These are phyloP conservation scores for Neofusicoccum cordaticola DNA, from an alignment of 2,329 filamentous ascomycete genomes.

Conservation along the genomic window DNA sequence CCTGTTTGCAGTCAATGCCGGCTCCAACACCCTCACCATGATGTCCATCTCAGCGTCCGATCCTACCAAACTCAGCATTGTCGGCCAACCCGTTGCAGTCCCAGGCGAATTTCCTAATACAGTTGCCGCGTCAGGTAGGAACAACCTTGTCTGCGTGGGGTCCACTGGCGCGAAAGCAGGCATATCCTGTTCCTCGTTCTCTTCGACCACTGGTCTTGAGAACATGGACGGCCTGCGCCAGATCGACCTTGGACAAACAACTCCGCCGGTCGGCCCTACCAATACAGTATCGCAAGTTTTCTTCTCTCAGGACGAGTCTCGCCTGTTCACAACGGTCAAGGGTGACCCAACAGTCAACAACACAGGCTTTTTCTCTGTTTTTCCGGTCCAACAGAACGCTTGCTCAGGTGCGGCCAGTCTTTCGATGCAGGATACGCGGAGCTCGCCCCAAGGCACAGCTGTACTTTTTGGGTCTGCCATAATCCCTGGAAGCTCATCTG, in stretches of 20 bases:
- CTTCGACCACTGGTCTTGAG: constrained; percentile 26
- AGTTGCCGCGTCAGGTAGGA: constrained; percentile 36
- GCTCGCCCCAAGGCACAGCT: constrained; percentile 54
- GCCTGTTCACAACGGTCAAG: constrained; percentile 59
- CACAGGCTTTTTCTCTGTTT: constrained; percentile 56
- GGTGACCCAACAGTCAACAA: constrained; percentile 56
- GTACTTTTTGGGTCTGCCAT: constrained; percentile 55
- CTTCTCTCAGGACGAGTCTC: constrained; percentile 55
- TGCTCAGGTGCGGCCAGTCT: constrained; percentile 10
- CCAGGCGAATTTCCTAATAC: constrained; percentile 41
- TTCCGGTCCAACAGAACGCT: constrained; percentile 41
- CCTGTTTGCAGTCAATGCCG: constrained; percentile 53
- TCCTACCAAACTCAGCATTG: constrained; percentile 28
- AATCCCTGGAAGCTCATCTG: constrained; percentile 43
- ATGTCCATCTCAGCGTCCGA: constrained; percentile 31
- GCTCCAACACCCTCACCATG: constrained; percentile 41
- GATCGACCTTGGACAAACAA: constrained; percentile 55
- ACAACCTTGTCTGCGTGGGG: constrained; percentile 38
- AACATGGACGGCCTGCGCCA: constrained; percentile 33
- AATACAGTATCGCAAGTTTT: constrained; percentile 62
- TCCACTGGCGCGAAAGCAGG: constrained; percentile 36
- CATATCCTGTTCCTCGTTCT: constrained; percentile 37
- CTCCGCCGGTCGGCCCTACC: constrained; percentile 56
- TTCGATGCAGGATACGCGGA: constrained; percentile 27
- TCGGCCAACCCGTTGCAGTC: constrained; percentile 34